Evolutionary conservation across 2,329 filamentous ascomycete species (phyloP).

Genomic region (Chrysosphaeria jannelii): DNA sequence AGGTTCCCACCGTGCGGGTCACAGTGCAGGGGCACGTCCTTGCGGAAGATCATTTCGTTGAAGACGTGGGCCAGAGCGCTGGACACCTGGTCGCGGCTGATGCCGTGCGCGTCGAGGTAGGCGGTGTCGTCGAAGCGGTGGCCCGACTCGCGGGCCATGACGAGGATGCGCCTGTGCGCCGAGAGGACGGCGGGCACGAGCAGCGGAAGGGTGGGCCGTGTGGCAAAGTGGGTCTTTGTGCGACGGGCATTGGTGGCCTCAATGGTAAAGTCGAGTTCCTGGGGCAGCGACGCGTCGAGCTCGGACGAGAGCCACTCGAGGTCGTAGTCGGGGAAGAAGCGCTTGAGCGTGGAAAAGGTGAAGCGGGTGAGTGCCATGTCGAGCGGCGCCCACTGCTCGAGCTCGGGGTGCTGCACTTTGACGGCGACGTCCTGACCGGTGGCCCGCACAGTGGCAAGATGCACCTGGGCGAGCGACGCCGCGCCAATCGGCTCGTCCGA

Average conservation of each 20-base stretch:
- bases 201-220: constrained; percentile 37
- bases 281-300: constrained; percentile 70
- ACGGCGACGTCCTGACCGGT: constrained; percentile 73
- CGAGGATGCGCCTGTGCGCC: constrained; percentile 65
- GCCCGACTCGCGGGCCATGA: constrained; percentile 83
- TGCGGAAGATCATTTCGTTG: constrained; percentile 98
- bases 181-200: constrained; percentile 74
- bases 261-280: constrained; percentile 67
- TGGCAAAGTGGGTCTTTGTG: constrained; percentile 52
- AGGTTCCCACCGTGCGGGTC: constrained; percentile 94
- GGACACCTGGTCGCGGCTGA: constrained; percentile 86
- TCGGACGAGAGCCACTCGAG: constrained; percentile 84
- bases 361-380: constrained; percentile 68
- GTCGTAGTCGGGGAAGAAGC: constrained; percentile 92
- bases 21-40: constrained; percentile 69
- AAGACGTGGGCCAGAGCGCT: constrained; percentile 75
- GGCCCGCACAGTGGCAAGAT: constrained; percentile 56
- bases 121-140: constrained; percentile 65
- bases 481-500: constrained; percentile 57
- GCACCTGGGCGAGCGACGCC: constrained; percentile 81
- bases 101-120: constrained; percentile 59
- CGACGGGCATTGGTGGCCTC: constrained; percentile 64
- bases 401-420: constrained; percentile 76
- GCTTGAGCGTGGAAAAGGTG: constrained; percentile 68
- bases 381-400: constrained; percentile 71